These are phyloP conservation scores for Boletales sp. DNA, from an alignment of 768 basidiomycete species.

Conservation along the genomic window DNA sequence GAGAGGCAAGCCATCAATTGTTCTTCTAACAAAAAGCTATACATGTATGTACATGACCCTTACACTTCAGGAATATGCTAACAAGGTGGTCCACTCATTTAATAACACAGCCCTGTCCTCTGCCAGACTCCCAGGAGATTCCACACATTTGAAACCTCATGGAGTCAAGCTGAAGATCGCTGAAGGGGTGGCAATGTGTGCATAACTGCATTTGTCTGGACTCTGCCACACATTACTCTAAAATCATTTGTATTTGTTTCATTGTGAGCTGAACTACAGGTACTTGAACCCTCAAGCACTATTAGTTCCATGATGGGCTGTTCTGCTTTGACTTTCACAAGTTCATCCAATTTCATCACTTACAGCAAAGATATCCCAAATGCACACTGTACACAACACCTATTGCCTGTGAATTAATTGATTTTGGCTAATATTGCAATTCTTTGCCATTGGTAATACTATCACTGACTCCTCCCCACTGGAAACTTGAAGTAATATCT, in stretches of 20 bases:
- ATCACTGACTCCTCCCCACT: constrained; percentile 30
- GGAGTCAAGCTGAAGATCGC: constrained; percentile 30
- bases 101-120: constrained; percentile 22
- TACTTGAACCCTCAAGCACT: constrained; percentile 22
- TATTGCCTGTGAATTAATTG: constrained; percentile 30
- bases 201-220: constrained; percentile 15
- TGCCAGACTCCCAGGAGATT: too few species aligned
- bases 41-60: constrained; percentile 22
- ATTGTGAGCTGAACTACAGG: constrained; percentile 21
- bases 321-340: constrained; percentile 20
- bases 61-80: constrained; percentile 28
- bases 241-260: constrained; percentile 9
- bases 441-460: constrained; percentile 23
- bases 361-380: constrained; percentile 26
- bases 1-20: background rate
- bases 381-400: constrained; percentile 20
- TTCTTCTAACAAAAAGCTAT: constrained; percentile 18
- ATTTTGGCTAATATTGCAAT: constrained; percentile 24
- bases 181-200: constrained; percentile 24
- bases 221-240: constrained; percentile 19
- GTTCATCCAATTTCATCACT: constrained; percentile 25
- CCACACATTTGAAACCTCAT: constrained; percentile 24
- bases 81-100: constrained; percentile 28
- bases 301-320: constrained; percentile 29
- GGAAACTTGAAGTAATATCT: constrained; percentile 17